Evolutionary conservation across 2,329 filamentous ascomycete species (phyloP), one percentile per base, ranked within the genome.

Genomic region (Aspergillus calidoustus): DNA sequence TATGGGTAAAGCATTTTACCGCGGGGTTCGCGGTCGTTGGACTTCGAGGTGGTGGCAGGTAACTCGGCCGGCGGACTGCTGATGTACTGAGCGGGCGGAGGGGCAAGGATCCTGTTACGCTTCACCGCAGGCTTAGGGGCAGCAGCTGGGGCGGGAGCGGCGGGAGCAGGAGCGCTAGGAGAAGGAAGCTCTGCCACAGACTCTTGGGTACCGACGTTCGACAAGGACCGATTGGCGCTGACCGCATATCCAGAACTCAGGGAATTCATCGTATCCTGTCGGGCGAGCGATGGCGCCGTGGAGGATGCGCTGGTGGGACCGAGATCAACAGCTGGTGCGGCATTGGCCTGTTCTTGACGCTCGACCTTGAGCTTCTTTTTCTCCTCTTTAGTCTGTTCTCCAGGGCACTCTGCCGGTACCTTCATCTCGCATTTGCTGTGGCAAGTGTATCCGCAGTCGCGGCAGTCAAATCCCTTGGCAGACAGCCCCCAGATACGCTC

Each of bases 381-480:
- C 71, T 97, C 93, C 65, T 98, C 95, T 78, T 98, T 99, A 65
- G 84, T 89, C 74, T 95, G 88, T 73, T 98, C 95, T 54, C 95
- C 95, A 0, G 95, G 95, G 73, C 95, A 99, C 74, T 97, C 92
- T 7, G 95, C 91, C 0, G 95, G 93, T 0, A 98, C 95, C 79
- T 98, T 99, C 90, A 99, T 95, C 81, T 99, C 92, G 76, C 95
- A 99, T 80, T 99, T 99, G 82, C 89, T 96, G 79, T 99, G 95
- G 74, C 95, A 99, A 2, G 93, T 97, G 79, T 97, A 99, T 38
- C 96, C 95, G 72, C 95, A 99, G 76, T 98, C 94, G 69, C 91
- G 87, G 73, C 95, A 99, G 75, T 96, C 93, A 73, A 97, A 96
- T 0, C 95, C 95, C 79, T 99, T 99, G 43, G 95, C 94, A 31